Percentiles rank a stretch among this genome's conserved stretches.
Evolutionary conservation across 1,139 yeast genomes (phyloP).

Genomic region (Yamadazyma pseudoaaseri): DNA sequence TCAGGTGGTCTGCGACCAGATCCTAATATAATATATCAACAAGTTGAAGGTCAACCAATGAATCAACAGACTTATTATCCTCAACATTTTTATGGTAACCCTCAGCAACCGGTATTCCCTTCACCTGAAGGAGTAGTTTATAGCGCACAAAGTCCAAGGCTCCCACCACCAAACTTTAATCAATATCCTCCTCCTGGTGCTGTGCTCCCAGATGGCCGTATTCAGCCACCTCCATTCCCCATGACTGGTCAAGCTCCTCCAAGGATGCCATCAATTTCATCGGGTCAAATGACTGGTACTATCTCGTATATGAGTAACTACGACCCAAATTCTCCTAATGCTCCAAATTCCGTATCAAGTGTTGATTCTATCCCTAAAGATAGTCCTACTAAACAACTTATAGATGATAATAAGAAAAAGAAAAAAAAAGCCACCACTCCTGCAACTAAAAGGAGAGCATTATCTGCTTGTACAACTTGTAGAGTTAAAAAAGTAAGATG

Average conservation of each 20-base stretch:
- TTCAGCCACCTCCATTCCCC: background rate
- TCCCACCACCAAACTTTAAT: background rate
- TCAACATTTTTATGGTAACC: background rate
- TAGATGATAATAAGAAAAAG: slow-evolving; percentile 7
- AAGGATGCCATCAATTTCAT: background rate
- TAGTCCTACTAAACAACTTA: background rate
- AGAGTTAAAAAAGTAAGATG: slow-evolving; percentile 49
- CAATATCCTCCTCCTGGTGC: background rate
- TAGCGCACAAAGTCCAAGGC: background rate
- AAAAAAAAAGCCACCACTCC: slow-evolving; percentile 4
- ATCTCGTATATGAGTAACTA: background rate
- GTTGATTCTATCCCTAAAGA: slow-evolving; percentile 3
- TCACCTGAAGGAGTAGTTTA: background rate
- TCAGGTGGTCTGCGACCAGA: too few species aligned
- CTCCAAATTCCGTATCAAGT: slow-evolving; percentile 5
- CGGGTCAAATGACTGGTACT: background rate
- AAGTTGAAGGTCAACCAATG: background rate
- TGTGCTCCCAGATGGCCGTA: background rate
- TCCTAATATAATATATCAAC: too few species aligned
- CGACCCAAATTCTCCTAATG: background rate
- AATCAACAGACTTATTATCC: background rate
- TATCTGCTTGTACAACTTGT: slow-evolving; percentile 50
- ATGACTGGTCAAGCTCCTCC: background rate
- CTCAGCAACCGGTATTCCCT: background rate
- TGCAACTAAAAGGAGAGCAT: slow-evolving; percentile 35